Evolutionary conservation across 1,284 basidiomycete species (phyloP).

Genomic region (Ganoderma leucocontextum): DNA sequence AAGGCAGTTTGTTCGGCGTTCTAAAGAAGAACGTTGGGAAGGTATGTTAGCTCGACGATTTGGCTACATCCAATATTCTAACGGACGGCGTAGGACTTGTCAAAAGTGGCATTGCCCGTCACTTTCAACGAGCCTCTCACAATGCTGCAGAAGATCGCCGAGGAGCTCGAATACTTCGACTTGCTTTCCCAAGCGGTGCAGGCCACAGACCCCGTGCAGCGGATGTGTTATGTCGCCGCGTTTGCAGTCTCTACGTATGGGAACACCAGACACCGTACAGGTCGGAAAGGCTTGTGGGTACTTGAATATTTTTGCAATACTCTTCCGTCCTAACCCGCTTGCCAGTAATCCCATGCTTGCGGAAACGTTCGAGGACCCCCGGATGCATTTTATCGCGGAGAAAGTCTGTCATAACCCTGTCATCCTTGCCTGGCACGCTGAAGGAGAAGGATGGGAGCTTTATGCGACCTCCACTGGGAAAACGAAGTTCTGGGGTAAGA

Average conservation of each 20-base stretch:
- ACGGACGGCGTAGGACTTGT: constrained; percentile 69
- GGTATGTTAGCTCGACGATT: constrained; percentile 49
- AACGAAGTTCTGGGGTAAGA: constrained; percentile 89
- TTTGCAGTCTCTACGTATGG: constrained; percentile 88
- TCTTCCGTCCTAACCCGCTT: not conserved
- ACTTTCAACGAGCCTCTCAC: constrained; percentile 91
- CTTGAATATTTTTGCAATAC: not conserved
- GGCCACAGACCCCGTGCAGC: constrained; percentile 70
- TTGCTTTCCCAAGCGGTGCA: constrained; percentile 74
- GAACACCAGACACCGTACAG: constrained; percentile 81
- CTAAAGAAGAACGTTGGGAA: constrained; percentile 95
- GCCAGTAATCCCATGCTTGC: constrained; percentile 86
- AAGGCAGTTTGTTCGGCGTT: constrained; percentile 87
- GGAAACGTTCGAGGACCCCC: constrained; percentile 87
- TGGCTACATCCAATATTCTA: constrained; percentile 6
- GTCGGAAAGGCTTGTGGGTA: constrained; percentile 89
- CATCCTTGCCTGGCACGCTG: constrained; percentile 85
- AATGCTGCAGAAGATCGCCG: constrained; percentile 80
- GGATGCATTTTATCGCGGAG: constrained; percentile 86
- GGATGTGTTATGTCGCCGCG: constrained; percentile 81
- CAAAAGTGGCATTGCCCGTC: constrained; percentile 85
- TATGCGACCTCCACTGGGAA: constrained; percentile 77
- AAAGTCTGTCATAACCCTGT: constrained; percentile 90
- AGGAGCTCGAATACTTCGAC: constrained; percentile 85
- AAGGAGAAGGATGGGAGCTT: constrained; percentile 80